Percentiles rank a stretch among this genome's conserved stretches.
phyloP scores from a whole-genome alignment of 2,329 filamentous ascomycete species.

The Talaromyces sp. region DNA sequence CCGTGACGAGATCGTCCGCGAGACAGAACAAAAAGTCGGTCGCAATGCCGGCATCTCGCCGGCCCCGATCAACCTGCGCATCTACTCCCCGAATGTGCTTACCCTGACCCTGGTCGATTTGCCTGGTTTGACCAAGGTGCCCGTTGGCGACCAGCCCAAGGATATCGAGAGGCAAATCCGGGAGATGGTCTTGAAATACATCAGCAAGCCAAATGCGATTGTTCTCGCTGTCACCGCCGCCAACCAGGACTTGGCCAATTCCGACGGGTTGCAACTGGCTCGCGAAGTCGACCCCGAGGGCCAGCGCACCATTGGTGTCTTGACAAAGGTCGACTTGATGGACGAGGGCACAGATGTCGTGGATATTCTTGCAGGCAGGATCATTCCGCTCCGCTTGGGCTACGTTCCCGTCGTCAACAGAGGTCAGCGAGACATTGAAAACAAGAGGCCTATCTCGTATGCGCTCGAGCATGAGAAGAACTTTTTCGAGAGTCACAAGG shows the following conservation, averaged over 20 bases:
- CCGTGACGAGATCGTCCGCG: constrained; percentile 90
- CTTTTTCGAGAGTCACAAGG: constrained; percentile 98
- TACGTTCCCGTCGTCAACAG: constrained; percentile 98
- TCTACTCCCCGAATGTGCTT: constrained; percentile 97
- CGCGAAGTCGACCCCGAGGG: constrained; percentile 96
- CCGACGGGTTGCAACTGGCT: constrained; percentile 91
- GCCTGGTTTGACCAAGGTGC: constrained; percentile 93
- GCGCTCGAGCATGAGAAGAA: constrained; percentile 91
- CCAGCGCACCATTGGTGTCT: constrained; percentile 94
- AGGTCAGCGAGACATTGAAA: constrained; percentile 96
- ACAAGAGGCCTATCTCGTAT: constrained; percentile 87
- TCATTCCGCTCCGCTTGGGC: constrained; percentile 89
- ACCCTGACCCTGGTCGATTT: constrained; percentile 95
- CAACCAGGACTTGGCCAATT: constrained; percentile 98
- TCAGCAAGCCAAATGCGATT: constrained; percentile 96
- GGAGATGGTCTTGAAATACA: constrained; percentile 98
- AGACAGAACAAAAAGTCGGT: constrained; percentile 95
- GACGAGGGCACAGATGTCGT: constrained; percentile 97
- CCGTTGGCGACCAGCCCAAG: constrained; percentile 90
- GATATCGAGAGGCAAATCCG: constrained; percentile 96
- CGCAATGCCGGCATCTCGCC: constrained; percentile 95
- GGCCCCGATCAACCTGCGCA: constrained; percentile 92
- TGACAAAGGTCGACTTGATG: constrained; percentile 99
- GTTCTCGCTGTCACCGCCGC: constrained; percentile 93
- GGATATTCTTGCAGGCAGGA: constrained; percentile 93